phyloP scores from a whole-genome alignment of 441 rosid genomes.

The Populus hybrid region DNA sequence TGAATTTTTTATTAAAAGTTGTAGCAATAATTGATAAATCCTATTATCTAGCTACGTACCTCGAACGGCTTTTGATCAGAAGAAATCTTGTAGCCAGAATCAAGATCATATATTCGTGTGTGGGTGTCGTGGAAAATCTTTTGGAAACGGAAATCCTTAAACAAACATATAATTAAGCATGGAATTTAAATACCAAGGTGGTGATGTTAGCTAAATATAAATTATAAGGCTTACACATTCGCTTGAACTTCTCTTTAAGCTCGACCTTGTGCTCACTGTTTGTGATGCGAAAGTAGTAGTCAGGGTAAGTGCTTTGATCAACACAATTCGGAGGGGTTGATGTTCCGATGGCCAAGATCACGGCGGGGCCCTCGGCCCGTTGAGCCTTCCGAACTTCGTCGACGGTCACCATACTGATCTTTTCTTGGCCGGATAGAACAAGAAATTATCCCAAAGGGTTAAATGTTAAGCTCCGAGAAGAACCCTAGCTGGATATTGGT shows the following conservation, averaged over 20 bases:
- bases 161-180: not conserved
- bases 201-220: too few relatives aligned
- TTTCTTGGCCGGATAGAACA: too few relatives aligned
- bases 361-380: slow-evolving; percentile 40
- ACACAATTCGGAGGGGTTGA: slow-evolving; percentile 35
- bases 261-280: slow-evolving; percentile 38
- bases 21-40: too few relatives aligned
- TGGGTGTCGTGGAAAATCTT: too few relatives aligned
- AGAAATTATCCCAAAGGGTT: not conserved
- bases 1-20: too few relatives aligned
- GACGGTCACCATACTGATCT: slow-evolving; percentile 32
- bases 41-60: too few relatives aligned
- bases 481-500: too few relatives aligned
- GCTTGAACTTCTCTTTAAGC: slow-evolving; percentile 45
- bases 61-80: too few relatives aligned
- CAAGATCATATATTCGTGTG: not conserved
- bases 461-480: too few relatives aligned
- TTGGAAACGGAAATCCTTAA: not conserved
- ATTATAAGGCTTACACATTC: slow-evolving; percentile 35
- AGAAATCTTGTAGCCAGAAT: too few relatives aligned
- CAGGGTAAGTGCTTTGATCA: slow-evolving; percentile 37
- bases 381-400: slow-evolving; percentile 37
- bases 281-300: slow-evolving; percentile 39
- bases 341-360: slow-evolving; percentile 41
- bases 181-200: not conserved